Base-by-base conservation (phyloP, 805 yeast genomes). In the Lipomyces kockii region DNA sequence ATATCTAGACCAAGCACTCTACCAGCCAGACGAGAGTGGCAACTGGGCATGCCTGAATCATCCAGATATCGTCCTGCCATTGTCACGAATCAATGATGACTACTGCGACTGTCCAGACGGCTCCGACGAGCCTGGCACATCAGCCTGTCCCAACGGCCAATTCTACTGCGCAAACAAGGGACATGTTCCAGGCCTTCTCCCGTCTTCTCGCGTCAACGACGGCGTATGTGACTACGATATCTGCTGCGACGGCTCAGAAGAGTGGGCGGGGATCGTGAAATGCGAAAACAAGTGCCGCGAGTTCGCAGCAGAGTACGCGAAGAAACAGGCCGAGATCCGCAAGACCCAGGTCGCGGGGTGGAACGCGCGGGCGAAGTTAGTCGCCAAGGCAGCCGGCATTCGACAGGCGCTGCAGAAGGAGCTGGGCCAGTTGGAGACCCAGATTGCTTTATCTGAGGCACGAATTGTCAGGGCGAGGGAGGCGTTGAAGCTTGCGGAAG, bases 21-120 rank as follows among this genome's bases (percentile, higher is more conserved):
- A 91, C 74, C 72, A 75, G 6, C 87, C 93, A 0, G 83, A 83
- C 62, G 68, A 75, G 1, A 77, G 83, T 6, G 86, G 86, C 0
- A 77, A 81, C 60, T 94, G 95, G 91, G 78, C 81, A 5, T 94
- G 98, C 80, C 77, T 94, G 49, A 74, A 78, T 39, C 83, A 90
- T 74, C 89, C 95, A 0, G 83, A 85, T n/a, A 85, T 92, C 4
- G 81, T 80, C 25, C 78, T 94, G 22, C 81, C 87, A 53, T 81
- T 81, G 61, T 80, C 80, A 49, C 90, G 87, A 74, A 83, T 94
- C 73, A 94, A 94, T 76, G 98, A 95, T 77, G 89, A 92, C 73
- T 89, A 84, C 75, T 94, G 98, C 79, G 98, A 95, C 75, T 94
- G 98, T 80, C 98, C 98, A 0, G 99, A 95, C 79, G 98, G 98